Base-by-base conservation (phyloP, 164 flowering plant species). In the Nelumbo lutea region DNA sequence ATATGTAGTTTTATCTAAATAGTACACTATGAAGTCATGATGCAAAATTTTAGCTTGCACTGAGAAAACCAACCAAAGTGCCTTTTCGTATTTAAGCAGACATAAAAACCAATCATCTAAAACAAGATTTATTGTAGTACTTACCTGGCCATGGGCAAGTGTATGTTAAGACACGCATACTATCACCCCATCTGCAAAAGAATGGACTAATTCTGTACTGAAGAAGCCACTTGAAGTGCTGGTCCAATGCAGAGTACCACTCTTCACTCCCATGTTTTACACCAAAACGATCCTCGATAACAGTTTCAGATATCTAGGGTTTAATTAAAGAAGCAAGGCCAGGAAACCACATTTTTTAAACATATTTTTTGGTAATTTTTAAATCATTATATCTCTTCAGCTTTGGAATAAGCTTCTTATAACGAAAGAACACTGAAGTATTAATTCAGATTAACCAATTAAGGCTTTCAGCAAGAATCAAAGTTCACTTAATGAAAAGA, bases 61-160 rank as follows among this genome's bases (percentile, higher is more conserved):
- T 40, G 9, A 51, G 40, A 14, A 48, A 46, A 13, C 43, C 14
- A 63, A 41, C 62, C 14, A 7, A 50, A 3, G 10, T n/a, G 9
- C 9, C 57, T 47, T 11, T 41, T 38, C 1, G 9, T 27, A 42
- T 61, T 7, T 61, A 43, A 61, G 13, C 14, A 42, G 13, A 1
- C n/a, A 15, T 9, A 4, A 11, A 11, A 9, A 39, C 10, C 7
- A 40, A 40, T 15, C 43, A 38, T 40, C n/a, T 44, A n/a, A 72
- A n/a, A 41, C 38, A 7, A 61, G 59, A 27, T 3, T 50, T 38
- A 47, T 65, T 62, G 38, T 11, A 66, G 61, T 40, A 27, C 39
- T 70, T 83, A 94, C 98, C 97, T 77, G 98, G 90, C 98, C 97
- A 94, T 15, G 98, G 98, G 65, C 83, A 85, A 67, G 97, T 94